A percentile compares a stretch with the other conserved stretches of the same genome.
Conservation (phyloP, 73 alveolate species). For the Paramecium primaurelia region DNA sequence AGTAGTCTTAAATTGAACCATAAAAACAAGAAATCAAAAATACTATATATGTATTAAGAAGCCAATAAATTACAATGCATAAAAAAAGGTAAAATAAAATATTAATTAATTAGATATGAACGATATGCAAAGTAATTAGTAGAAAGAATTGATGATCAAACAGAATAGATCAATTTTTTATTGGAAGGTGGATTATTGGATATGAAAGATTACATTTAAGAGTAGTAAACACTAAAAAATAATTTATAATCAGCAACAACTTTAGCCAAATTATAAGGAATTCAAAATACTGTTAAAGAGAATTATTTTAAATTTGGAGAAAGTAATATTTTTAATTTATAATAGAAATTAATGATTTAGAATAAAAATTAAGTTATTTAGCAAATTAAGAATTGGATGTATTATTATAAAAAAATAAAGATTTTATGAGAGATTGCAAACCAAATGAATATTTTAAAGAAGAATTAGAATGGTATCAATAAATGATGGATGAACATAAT, state of each 20-base stretch:
- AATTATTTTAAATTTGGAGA: slow-evolving; percentile 57
- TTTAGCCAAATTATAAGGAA: slow-evolving; percentile 53
- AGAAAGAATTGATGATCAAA: slow-evolving; percentile 49
- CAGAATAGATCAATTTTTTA: slow-evolving; percentile 51
- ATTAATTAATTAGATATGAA: slow-evolving; percentile 24
- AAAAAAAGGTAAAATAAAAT: not conserved
- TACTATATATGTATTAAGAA: slow-evolving; percentile 16
- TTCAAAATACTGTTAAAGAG: slow-evolving; percentile 56
- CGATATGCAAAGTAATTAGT: slow-evolving; percentile 54
- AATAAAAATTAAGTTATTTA: slow-evolving; percentile 36
- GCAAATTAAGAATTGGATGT: slow-evolving; percentile 47
- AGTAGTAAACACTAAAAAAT: not conserved
- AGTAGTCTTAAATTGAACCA: slow-evolving; percentile 9
- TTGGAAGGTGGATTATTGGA: slow-evolving; percentile 54
- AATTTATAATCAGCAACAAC: slow-evolving; percentile 46
- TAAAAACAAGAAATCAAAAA: slow-evolving; percentile 29
- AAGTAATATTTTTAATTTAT: not conserved
- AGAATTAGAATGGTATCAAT: slow-evolving; percentile 59
- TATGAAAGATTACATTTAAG: slow-evolving; percentile 47
- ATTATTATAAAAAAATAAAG: slow-evolving; percentile 23
- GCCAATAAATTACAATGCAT: slow-evolving; percentile 53
- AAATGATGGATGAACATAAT: slow-evolving; percentile 55
- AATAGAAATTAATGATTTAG: slow-evolving; percentile 46
- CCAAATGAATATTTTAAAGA: slow-evolving; percentile 43
- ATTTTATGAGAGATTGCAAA: slow-evolving; percentile 50